Evolutionary conservation across 2,329 filamentous ascomycete genomes (phyloP), one percentile per base, ranked within the genome.

Genomic region (Fusarium sp.): DNA sequence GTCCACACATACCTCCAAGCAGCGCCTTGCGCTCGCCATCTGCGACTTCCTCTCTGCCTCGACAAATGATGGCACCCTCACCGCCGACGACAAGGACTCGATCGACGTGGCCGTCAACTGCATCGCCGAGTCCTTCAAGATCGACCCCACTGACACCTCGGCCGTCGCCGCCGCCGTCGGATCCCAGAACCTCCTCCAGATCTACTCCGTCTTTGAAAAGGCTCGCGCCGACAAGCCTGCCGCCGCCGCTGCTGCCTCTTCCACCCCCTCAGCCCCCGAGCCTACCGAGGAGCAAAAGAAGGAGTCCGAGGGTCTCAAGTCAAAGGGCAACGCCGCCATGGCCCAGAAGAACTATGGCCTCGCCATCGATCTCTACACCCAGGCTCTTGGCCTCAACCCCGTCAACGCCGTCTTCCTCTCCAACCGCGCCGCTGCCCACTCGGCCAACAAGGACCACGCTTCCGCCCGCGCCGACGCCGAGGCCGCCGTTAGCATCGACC

Each of bases 141-240:
- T 99, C 80, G 95, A 98, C 85, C 90, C 94, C n/a, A 86, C 88
- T 73, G 92, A 97, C 84, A 88, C 91, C 80, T 87, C 89, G 65
- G 92, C 94, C 78, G 87, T 96, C 78, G 87, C 91, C 76, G 90
- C 94, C 77, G 95, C 95, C 77, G 88, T 97, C 76, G 95, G 95
- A 80, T 90, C 92, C 75, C 95, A 98, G 87, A 95, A 92, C 82
- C 92, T 99, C 71, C 89, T 95, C 71, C 92, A 93, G 83, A 97
- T 99, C 86, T 99, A 97, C 88, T 92, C 92, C 81, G 95, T 98
- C 75, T 98, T 98, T 85, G 97, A 99, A 87, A 98, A 97, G 85
- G 90, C 98, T 75, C 78, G 84, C 16, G 80, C 87, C 63, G 84
- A 88, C 54, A 81, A 84, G n/a, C 80, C 87, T 14, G 80, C 85